These are phyloP conservation scores for Phytophthora boehmeriae DNA, from an alignment of 352 stramenopile species.

Conservation along the genomic window DNA sequence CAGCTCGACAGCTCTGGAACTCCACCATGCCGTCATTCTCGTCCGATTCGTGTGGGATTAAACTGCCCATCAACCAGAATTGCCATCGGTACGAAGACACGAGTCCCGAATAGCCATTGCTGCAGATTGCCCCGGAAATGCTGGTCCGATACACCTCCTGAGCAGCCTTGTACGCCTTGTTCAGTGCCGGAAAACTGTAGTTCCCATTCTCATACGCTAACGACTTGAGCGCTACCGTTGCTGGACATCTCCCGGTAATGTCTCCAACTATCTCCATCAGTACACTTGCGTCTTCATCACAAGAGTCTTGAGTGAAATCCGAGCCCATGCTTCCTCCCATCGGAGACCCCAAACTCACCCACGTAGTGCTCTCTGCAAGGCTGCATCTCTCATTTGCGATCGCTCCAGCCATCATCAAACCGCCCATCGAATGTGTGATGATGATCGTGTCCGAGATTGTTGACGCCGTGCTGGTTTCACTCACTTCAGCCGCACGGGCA, in stretches of 20 bases:
- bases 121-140: constrained; percentile 40
- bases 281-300: constrained; percentile 9
- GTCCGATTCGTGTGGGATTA: constrained; percentile 32
- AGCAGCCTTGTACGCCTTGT: constrained; percentile 19
- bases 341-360: constrained; percentile 34
- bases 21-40: constrained; percentile 33
- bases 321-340: constrained; percentile 32
- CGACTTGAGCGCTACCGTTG: constrained; percentile 14
- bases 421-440: constrained; percentile 30
- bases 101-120: constrained; percentile 32
- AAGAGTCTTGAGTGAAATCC: constrained; percentile 18
- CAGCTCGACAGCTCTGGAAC: too few relatives aligned
- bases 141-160: constrained; percentile 33
- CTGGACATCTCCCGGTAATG: constrained; percentile 19
- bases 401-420: constrained; percentile 23
- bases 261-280: constrained; percentile 14
- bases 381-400: constrained; percentile 25
- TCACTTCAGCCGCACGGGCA: constrained; percentile 13
- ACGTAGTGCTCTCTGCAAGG: constrained; percentile 26
- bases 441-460: constrained; percentile 25
- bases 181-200: constrained; percentile 14
- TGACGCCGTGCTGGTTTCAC: constrained; percentile 13
- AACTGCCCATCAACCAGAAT: constrained; percentile 24
- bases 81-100: constrained; percentile 26
- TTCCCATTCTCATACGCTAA: constrained; percentile 31